Evolutionary conservation across 306 rosid genomes (phyloP).

Genomic region (Ormosia semicastrata): DNA sequence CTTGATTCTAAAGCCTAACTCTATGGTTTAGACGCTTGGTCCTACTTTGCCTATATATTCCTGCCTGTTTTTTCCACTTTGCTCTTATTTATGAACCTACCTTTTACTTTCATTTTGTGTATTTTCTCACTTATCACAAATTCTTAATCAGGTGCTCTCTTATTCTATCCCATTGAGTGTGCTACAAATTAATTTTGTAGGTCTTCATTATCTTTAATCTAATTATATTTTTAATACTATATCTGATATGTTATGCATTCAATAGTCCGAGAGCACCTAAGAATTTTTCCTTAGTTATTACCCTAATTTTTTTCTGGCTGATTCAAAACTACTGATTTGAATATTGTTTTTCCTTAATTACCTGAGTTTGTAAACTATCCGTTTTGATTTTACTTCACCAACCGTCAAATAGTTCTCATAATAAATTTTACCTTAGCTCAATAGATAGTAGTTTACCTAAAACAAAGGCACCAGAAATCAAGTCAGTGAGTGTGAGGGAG

Average conservation of each 20-base stretch:
- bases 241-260: too few relatives aligned
- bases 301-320: background rate
- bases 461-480: background rate
- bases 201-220: too few relatives aligned
- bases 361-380: background rate
- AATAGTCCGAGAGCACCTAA: too few relatives aligned
- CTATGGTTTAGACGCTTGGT: conserved; percentile 42
- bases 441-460: background rate
- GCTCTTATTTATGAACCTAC: conserved; percentile 47
- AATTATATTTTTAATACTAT: too few relatives aligned
- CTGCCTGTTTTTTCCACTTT: conserved; percentile 37
- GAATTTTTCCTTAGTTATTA: background rate
- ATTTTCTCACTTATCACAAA: background rate
- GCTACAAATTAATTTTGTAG: too few relatives aligned
- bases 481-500: background rate
- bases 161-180: too few relatives aligned
- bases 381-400: background rate
- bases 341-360: background rate
- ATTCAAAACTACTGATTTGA: conserved; percentile 12
- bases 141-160: too few relatives aligned
- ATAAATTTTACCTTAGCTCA: background rate
- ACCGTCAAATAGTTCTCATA: background rate
- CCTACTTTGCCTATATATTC: conserved; percentile 50
- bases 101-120: conserved; percentile 1
- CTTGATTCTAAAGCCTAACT: conserved; percentile 50